A percentile compares a stretch with the other conserved stretches of the same genome.
phyloP scores from a whole-genome alignment of 2,329 filamentous ascomycete species.

The Podosphaera xanthii region DNA sequence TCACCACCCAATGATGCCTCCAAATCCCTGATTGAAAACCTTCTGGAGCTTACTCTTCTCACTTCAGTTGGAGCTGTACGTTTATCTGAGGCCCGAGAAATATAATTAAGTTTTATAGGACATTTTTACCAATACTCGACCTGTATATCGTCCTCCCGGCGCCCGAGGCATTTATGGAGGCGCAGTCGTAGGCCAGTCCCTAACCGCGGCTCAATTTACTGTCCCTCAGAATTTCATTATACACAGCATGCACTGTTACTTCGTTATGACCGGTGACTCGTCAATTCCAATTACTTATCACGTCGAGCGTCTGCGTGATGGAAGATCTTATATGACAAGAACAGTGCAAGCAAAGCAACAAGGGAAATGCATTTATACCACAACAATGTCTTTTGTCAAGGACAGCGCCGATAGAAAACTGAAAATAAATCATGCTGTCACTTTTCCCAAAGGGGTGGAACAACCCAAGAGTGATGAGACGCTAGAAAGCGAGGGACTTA shows the following conservation, averaged over 20 bases:
- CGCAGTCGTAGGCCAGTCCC: conserved; percentile 76
- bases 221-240: conserved; percentile 60
- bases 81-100: conserved; percentile 3
- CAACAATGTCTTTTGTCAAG: conserved; percentile 70
- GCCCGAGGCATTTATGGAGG: conserved; percentile 88
- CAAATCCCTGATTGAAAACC: conserved; percentile 70
- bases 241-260: conserved; percentile 98
- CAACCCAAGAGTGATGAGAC: conserved; percentile 21
- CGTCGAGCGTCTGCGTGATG: conserved; percentile 81
- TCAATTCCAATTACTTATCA: conserved; percentile 81
- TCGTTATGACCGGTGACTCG: conserved; percentile 71
- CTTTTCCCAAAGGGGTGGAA: conserved; percentile 27
- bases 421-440: conserved; percentile 40
- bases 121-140: conserved; percentile 84
- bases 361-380: conserved; percentile 82
- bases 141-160: conserved; percentile 76
- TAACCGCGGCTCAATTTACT: conserved; percentile 71
- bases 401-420: conserved; percentile 30
- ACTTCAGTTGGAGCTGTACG: conserved; percentile 50
- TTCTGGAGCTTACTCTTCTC: conserved; percentile 65
- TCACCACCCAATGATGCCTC: conserved; percentile 49
- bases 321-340: conserved; percentile 69
- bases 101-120: conserved; percentile 27
- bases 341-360: conserved; percentile 89
- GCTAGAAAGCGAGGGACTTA: conserved; percentile 4